Evolutionary conservation across 768 basidiomycete species (phyloP).

Genomic region (Mycena vitilis): DNA sequence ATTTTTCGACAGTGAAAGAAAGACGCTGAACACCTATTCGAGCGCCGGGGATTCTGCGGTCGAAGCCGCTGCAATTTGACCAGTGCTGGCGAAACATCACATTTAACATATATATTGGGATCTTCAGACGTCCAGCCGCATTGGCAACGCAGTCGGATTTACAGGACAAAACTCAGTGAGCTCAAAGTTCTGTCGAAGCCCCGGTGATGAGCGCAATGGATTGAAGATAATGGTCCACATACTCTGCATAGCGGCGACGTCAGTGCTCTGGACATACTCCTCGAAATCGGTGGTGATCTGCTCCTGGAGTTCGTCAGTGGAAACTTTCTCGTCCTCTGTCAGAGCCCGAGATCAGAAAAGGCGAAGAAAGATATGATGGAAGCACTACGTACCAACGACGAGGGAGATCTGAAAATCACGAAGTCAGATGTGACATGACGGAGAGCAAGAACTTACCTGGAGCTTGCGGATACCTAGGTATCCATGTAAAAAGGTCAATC

Average conservation of each 20-base stretch:
- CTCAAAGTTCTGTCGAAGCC: constrained; percentile 35
- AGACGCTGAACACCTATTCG: no score
- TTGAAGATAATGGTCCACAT: constrained; percentile 39
- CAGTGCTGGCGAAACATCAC: constrained; percentile 11
- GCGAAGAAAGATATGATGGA: neutral
- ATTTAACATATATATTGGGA: neutral
- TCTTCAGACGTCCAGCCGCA: no score
- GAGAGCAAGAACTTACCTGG: constrained; percentile 59
- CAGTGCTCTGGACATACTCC: constrained; percentile 91
- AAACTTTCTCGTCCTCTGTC: constrained; percentile 94
- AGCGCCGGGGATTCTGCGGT: no score
- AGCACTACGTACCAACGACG: constrained; percentile 59
- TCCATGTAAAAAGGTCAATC: constrained; percentile 13
- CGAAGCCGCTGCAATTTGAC: neutral
- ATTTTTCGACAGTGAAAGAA: no score
- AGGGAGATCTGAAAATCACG: constrained; percentile 56
- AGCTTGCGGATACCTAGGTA: constrained; percentile 86
- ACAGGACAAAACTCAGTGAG: constrained; percentile 25
- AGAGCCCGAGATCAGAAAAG: constrained; percentile 13
- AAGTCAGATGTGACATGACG: constrained; percentile 50
- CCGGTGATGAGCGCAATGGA: constrained; percentile 1
- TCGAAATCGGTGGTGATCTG: constrained; percentile 81
- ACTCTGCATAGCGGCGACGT: constrained; percentile 96
- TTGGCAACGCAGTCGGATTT: neutral
- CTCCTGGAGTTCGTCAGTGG: constrained; percentile 93